Conservation (phyloP, 2,329 filamentous ascomycete species). For the Aspergillus sp. region DNA sequence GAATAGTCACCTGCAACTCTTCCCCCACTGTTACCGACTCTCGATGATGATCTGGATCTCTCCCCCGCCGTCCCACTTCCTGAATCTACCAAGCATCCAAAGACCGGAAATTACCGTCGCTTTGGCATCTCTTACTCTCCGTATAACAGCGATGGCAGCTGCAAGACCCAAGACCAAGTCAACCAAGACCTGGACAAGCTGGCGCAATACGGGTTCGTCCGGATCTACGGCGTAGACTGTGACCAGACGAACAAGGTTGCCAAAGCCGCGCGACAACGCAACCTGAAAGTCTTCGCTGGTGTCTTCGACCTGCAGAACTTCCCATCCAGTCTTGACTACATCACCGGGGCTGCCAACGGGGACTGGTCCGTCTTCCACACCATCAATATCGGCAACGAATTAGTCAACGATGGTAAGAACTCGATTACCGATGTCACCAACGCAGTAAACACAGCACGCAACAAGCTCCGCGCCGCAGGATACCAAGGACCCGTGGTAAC, state of each 20-base stretch:
- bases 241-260: conserved; percentile 67
- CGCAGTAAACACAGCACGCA: conserved; percentile 61
- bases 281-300: conserved; percentile 73
- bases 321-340: conserved; percentile 58
- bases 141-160: conserved; percentile 59
- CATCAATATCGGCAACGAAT: conserved; percentile 78
- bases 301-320: conserved; percentile 66
- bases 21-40: not conserved
- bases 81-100: conserved; percentile 2
- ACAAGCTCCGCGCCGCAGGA: conserved; percentile 61
- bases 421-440: conserved; percentile 56
- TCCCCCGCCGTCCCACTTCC: conserved; percentile 10
- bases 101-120: conserved; percentile 12
- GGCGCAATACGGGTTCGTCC: conserved; percentile 64
- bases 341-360: conserved; percentile 56
- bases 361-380: conserved; percentile 72
- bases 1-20: not conserved
- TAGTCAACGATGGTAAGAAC: conserved; percentile 66
- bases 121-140: conserved; percentile 61
- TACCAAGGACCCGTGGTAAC: conserved; percentile 75
- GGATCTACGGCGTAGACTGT: conserved; percentile 81
- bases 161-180: conserved; percentile 68
- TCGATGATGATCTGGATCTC: not conserved
- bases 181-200: conserved; percentile 62
- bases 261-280: conserved; percentile 63